Evolutionary conservation across 75 land plant species (phyloP).

Genomic region (Cunninghamia lanceolata): DNA sequence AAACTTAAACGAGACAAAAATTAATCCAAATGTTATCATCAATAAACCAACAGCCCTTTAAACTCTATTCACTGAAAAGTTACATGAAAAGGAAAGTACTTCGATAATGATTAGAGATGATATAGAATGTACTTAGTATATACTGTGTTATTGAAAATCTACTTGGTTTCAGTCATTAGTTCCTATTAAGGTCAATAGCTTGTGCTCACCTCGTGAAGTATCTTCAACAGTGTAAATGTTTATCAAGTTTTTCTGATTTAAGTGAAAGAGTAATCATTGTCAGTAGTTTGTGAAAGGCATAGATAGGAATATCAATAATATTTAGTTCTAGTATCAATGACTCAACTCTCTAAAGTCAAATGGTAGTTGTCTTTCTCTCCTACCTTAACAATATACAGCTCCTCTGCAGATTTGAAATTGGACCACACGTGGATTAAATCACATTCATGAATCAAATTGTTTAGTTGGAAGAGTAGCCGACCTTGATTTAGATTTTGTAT

Average conservation of each 20-base stretch:
- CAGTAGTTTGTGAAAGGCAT: background rate
- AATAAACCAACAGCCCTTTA: too few species aligned
- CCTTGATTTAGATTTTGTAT: background rate
- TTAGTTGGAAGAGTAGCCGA: background rate
- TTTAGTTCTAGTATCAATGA: background rate
- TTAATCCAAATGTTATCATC: too few species aligned
- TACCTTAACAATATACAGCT: background rate
- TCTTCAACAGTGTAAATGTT: background rate
- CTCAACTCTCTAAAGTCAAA: background rate
- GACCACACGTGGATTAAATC: background rate
- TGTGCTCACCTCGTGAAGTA: background rate
- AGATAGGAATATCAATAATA: background rate
- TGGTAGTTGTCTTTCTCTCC: background rate
- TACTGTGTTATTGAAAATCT: background rate
- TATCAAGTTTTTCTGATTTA: background rate
- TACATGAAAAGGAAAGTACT: background rate
- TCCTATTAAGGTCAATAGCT: background rate
- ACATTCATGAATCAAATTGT: background rate
- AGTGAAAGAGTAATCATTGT: background rate
- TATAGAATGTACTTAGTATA: too few species aligned
- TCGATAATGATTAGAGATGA: too few species aligned
- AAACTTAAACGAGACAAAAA: too few species aligned
- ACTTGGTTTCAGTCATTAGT: background rate
- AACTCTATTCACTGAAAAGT: background rate
- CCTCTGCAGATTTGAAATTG: background rate